Evolutionary conservation across 2,329 filamentous ascomycete genomes (phyloP).

Genomic region (Nannizzia gypsea): DNA sequence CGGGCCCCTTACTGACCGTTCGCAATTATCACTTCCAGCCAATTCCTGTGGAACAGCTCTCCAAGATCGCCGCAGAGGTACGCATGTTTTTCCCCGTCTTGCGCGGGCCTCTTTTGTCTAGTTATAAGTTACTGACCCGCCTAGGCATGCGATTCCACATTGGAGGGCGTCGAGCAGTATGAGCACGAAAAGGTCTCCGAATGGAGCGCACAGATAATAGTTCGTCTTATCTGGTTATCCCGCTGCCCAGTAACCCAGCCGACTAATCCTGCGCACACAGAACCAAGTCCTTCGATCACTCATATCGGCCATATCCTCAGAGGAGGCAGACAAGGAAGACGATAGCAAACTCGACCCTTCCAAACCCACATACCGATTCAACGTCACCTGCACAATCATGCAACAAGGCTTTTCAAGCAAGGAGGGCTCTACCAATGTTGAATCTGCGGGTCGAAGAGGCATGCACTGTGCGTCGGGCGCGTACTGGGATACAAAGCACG

Average conservation of each 20-base stretch:
- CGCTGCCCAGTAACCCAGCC: too few relatives aligned
- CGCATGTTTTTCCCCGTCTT: conserved; percentile 22
- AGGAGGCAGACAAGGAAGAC: conserved; percentile 28
- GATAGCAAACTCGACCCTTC: conserved; percentile 22
- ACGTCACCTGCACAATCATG: conserved; percentile 96
- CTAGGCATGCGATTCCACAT: conserved; percentile 70
- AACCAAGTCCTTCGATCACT: conserved; percentile 32
- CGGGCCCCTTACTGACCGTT: neutral
- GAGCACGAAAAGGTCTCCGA: conserved; percentile 71
- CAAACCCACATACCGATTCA: conserved; percentile 70
- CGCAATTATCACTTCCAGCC: conserved; percentile 44
- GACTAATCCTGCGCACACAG: conserved; percentile 16
- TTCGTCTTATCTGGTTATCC: conserved; percentile 34
- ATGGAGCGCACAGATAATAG: conserved; percentile 92
- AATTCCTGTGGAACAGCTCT: conserved; percentile 61
- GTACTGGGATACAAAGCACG: conserved; percentile 42
- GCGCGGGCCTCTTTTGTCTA: too few relatives aligned
- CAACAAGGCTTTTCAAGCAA: conserved; percentile 55
- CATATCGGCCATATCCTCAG: conserved; percentile 29
- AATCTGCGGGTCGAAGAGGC: conserved; percentile 59
- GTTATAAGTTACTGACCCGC: neutral
- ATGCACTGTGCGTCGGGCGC: conserved; percentile 41
- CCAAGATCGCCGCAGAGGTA: conserved; percentile 78
- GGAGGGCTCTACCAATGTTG: conserved; percentile 23
- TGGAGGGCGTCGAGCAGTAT: conserved; percentile 66